A percentile compares a stretch with the other conserved stretches of the same genome.
These are phyloP conservation scores for Russula lepida DNA, from an alignment of 768 basidiomycete genomes.

Conservation along the genomic window DNA sequence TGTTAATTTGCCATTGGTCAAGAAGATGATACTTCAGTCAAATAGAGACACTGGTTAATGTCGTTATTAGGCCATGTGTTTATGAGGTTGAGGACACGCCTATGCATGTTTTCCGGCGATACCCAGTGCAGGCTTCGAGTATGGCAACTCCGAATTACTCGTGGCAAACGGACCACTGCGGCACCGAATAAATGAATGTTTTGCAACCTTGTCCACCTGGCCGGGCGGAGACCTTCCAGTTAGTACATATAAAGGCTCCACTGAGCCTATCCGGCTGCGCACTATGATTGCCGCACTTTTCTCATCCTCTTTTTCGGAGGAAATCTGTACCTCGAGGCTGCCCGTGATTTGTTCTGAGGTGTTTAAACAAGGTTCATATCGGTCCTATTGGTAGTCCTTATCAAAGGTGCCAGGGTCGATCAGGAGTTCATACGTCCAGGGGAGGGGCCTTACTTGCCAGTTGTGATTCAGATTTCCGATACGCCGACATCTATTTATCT, in stretches of 20 bases:
- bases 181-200: too few species aligned
- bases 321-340: not conserved
- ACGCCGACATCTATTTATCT: not conserved
- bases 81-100: not conserved
- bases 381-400: not conserved
- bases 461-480: not conserved
- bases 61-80: not conserved
- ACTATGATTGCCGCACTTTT: not conserved
- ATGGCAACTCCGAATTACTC: not conserved
- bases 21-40: not conserved
- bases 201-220: not conserved
- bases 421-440: not conserved
- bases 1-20: not conserved
- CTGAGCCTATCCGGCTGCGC: not conserved
- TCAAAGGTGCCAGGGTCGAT: conserved; percentile 6
- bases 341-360: not conserved
- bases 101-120: not conserved
- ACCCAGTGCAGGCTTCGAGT: not conserved
- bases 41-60: not conserved
- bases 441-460: conserved; percentile 1
- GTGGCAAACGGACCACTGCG: not conserved
- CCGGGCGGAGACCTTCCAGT: too few species aligned
- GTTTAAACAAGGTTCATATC: conserved; percentile 5
- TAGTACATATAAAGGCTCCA: not conserved
- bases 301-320: not conserved